These are phyloP conservation scores for Capronia coronata DNA, from an alignment of 2,329 filamentous ascomycete genomes.

Conservation along the genomic window DNA sequence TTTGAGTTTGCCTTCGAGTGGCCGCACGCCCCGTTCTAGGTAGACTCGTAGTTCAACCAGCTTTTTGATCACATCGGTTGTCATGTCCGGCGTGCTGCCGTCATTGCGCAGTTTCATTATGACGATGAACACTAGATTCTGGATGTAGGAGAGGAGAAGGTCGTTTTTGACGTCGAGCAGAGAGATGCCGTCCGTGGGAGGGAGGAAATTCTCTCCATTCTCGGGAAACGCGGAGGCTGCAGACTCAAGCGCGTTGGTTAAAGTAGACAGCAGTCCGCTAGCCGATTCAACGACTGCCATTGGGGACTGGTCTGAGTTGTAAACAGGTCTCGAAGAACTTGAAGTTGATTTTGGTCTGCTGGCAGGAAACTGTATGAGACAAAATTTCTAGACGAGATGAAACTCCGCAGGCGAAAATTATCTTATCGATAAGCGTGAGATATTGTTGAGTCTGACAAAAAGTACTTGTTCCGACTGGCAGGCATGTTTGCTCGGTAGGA, in stretches of 20 bases:
- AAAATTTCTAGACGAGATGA: constrained; percentile 2
- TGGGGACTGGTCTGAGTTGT: too few relatives aligned
- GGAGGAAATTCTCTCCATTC: constrained; percentile 60
- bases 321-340: too few relatives aligned
- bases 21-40: constrained; percentile 84
- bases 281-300: constrained; percentile 22
- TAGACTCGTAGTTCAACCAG: constrained; percentile 89
- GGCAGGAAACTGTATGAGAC: background rate
- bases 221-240: constrained; percentile 22
- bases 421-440: constrained; percentile 4
- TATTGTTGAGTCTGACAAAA: too few relatives aligned
- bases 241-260: constrained; percentile 20
- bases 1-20: constrained; percentile 80
- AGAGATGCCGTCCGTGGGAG: constrained; percentile 77
- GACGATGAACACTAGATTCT: constrained; percentile 85
- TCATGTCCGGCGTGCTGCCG: constrained; percentile 34
- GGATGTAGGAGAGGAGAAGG: constrained; percentile 89
- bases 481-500: background rate
- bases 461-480: too few relatives aligned
- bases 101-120: constrained; percentile 65
- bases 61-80: constrained; percentile 70
- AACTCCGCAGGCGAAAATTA: constrained; percentile 1
- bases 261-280: constrained; percentile 13
- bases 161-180: constrained; percentile 95
- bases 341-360: background rate